Evolutionary conservation across 345 rosid genomes (phyloP).

Genomic region (Isatis tinctoria): DNA sequence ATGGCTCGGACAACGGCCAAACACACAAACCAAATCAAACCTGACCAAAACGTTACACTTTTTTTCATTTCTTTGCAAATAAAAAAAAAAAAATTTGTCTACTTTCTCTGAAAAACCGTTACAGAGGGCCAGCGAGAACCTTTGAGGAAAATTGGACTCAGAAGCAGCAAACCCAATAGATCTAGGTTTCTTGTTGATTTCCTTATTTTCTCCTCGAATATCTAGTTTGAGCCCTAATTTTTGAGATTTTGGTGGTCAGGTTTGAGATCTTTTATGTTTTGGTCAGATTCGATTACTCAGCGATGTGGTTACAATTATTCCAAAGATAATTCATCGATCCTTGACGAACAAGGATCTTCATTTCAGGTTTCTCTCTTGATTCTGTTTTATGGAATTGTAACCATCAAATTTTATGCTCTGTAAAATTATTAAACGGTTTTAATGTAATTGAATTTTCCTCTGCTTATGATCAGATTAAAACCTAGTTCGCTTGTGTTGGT

Average conservation of each 20-base stretch:
- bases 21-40: neutral
- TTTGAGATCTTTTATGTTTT: constrained; percentile 20
- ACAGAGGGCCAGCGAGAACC: constrained; percentile 28
- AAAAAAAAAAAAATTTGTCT: neutral
- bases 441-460: neutral
- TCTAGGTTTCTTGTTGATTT: neutral
- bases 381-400: neutral
- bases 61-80: neutral
- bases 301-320: constrained; percentile 1
- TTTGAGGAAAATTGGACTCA: neutral
- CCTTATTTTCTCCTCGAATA: neutral
- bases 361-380: constrained; percentile 18
- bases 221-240: neutral
- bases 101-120: constrained; percentile 23
- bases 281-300: constrained; percentile 11
- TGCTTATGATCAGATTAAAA: neutral
- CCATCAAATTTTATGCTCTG: neutral
- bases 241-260: constrained; percentile 14
- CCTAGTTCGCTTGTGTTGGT: neutral
- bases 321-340: neutral
- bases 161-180: constrained; percentile 12
- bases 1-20: constrained; percentile 34
- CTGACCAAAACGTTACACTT: constrained; percentile 9
- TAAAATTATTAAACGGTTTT: neutral
- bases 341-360: constrained; percentile 10